Evolutionary conservation across 1,284 basidiomycete genomes (phyloP).

Genomic region (Ganoderma boninense): DNA sequence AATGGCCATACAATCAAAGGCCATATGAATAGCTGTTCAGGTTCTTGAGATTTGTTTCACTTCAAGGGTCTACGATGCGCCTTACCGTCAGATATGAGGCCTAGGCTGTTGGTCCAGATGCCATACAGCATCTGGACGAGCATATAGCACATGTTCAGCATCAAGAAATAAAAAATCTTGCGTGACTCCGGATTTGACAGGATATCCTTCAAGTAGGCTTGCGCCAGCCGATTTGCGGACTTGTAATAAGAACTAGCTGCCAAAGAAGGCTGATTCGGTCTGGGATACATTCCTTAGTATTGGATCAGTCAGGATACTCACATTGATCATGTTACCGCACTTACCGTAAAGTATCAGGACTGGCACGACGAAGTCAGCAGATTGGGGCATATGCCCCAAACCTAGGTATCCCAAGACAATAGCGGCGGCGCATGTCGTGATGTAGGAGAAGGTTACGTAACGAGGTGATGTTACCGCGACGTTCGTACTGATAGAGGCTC

Average conservation of each 20-base stretch:
- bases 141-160: constrained; percentile 97
- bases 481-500: constrained; percentile 55
- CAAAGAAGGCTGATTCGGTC: constrained; percentile 49
- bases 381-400: constrained; percentile 30
- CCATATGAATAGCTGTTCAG: constrained; percentile 94
- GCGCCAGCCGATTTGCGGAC: constrained; percentile 64
- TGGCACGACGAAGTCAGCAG: constrained; percentile 31
- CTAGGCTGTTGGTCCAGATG: constrained; percentile 97
- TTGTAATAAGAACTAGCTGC: constrained; percentile 55
- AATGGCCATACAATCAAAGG: constrained; percentile 98
- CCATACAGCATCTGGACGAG: constrained; percentile 95
- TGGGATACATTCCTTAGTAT: constrained; percentile 60
- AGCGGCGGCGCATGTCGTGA: constrained; percentile 53
- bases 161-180: constrained; percentile 96
- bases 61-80: constrained; percentile 36
- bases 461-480: constrained; percentile 58
- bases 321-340: constrained; percentile 28
- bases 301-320: constrained; percentile 36
- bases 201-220: constrained; percentile 88
- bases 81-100: constrained; percentile 94
- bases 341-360: constrained; percentile 66
- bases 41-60: neutral
- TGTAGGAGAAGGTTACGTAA: constrained; percentile 63
- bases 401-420: constrained; percentile 35
- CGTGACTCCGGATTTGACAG: constrained; percentile 91